Conservation (phyloP, 2,329 filamentous ascomycete species). For the Sclerotinia minor region DNA sequence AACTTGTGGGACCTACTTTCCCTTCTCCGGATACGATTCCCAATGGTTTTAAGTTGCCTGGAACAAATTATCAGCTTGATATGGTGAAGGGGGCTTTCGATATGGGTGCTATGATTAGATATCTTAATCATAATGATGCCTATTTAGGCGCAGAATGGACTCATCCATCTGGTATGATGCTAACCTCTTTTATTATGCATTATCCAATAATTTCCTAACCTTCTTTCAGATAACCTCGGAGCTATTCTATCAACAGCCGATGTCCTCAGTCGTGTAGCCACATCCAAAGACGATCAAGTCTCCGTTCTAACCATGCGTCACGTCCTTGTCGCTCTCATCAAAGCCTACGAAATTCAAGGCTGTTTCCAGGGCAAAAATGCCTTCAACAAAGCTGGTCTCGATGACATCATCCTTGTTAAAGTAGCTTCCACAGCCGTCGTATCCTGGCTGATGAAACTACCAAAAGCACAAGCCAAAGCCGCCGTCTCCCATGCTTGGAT, state of each 20-base stretch:
- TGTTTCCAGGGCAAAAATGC: constrained; percentile 43
- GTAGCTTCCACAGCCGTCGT: constrained; percentile 45
- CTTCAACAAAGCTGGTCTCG: constrained; percentile 46
- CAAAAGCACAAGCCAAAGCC: constrained; percentile 41
- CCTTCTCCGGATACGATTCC: constrained; percentile 32
- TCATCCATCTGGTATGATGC: constrained; percentile 43
- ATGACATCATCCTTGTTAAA: constrained; percentile 47
- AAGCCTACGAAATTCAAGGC: constrained; percentile 48
- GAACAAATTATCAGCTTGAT: constrained; percentile 44
- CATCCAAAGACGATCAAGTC: constrained; percentile 8
- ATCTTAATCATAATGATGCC: constrained; percentile 48
- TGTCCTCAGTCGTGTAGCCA: constrained; percentile 21
- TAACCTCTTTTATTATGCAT: not conserved
- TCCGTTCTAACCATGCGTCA: constrained; percentile 41
- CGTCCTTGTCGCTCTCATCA: constrained; percentile 43
- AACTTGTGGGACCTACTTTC: constrained; percentile 31
- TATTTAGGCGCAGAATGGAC: constrained; percentile 47
- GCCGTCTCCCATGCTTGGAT: constrained; percentile 46
- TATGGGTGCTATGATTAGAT: constrained; percentile 44
- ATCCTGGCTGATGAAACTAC: constrained; percentile 44
- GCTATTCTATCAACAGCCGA: constrained; percentile 44
- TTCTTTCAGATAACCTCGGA: constrained; percentile 44
- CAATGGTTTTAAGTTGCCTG: constrained; percentile 44
- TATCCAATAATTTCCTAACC: not conserved
- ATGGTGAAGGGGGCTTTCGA: constrained; percentile 45